These are phyloP conservation scores for Wickerhamomyces sydowiorum DNA, from an alignment of 805 yeast species.

Conservation along the genomic window DNA sequence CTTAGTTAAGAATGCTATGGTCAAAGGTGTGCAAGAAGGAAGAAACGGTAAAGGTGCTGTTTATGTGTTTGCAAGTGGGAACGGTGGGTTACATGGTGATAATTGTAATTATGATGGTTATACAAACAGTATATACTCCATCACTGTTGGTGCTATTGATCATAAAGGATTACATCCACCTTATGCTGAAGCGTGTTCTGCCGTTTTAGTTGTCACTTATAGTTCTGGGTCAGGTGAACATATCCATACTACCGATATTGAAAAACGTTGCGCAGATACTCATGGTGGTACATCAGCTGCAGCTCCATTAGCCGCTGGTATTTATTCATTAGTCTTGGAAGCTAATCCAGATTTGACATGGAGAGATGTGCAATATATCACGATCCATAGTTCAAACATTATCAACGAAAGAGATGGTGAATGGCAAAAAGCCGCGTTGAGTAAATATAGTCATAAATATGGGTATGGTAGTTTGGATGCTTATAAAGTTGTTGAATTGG, in stretches of 20 bases:
- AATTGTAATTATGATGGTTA: constrained; percentile 97
- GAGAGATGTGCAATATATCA: constrained; percentile 90
- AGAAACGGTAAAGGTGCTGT: constrained; percentile 76
- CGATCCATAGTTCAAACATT: constrained; percentile 64
- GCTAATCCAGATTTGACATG: constrained; percentile 87
- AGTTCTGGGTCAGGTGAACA: constrained; percentile 87
- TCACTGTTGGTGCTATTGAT: constrained; percentile 93
- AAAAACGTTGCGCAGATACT: constrained; percentile 55
- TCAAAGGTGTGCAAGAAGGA: constrained; percentile 83
- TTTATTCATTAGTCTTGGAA: constrained; percentile 74
- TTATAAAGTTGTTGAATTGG: constrained; percentile 61
- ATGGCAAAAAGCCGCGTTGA: constrained; percentile 69
- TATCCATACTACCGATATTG: constrained; percentile 82
- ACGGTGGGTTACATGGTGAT: constrained; percentile 80
- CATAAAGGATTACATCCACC: constrained; percentile 80
- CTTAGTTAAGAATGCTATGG: constrained; percentile 72
- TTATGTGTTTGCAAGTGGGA: constrained; percentile 94
- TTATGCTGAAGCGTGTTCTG: constrained; percentile 90
- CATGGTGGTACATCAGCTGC: constrained; percentile 99
- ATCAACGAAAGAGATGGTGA: constrained; percentile 60
- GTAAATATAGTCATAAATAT: constrained; percentile 74
- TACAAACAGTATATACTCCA: constrained; percentile 90
- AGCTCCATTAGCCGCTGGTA: constrained; percentile 97
- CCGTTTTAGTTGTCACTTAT: constrained; percentile 90
- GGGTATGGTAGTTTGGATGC: constrained; percentile 95